phyloP scores from a whole-genome alignment of 306 rosid species.

The Herpetospermum pedunculosum region DNA sequence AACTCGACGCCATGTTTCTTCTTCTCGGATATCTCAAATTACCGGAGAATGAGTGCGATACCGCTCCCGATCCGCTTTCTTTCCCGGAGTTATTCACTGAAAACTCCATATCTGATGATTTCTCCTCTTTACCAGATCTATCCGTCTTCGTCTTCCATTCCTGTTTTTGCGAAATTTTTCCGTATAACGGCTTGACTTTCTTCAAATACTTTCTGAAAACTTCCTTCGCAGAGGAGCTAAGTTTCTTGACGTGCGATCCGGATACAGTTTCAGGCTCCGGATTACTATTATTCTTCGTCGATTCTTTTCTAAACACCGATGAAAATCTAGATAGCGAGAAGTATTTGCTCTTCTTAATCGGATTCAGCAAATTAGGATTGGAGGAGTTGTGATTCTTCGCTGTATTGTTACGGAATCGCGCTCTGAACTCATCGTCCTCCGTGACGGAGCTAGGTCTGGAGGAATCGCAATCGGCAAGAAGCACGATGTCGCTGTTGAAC shows the following conservation, averaged over 20 bases:
- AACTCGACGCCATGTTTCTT: conserved; percentile 57
- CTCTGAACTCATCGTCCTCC: conserved; percentile 43
- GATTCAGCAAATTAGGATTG: conserved; percentile 5
- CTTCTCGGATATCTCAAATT: conserved; percentile 57
- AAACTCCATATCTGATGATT: not conserved
- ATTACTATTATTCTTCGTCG: not conserved
- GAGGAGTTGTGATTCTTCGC: not conserved
- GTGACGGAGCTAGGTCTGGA: conserved; percentile 68
- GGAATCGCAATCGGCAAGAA: conserved; percentile 52
- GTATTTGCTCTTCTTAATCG: conserved; percentile 50
- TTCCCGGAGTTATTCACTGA: conserved; percentile 10
- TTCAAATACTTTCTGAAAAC: conserved; percentile 67
- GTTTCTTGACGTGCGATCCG: conserved; percentile 37
- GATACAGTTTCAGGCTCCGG: conserved; percentile 15
- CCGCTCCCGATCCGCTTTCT: conserved; percentile 15
- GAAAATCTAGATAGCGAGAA: conserved; percentile 76
- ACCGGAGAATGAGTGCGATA: conserved; percentile 69
- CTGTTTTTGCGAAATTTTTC: conserved; percentile 15
- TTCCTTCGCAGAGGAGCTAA: conserved; percentile 59
- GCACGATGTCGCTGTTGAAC: conserved; percentile 37
- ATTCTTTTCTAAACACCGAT: conserved; percentile 59
- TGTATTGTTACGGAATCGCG: conserved; percentile 14
- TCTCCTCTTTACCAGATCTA: conserved; percentile 18
- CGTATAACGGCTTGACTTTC: conserved; percentile 78
- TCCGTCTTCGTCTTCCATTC: conserved; percentile 22